phyloP scores from a whole-genome alignment of 2,329 filamentous ascomycete genomes.

The Stachybotrys chlorohalonatus region DNA sequence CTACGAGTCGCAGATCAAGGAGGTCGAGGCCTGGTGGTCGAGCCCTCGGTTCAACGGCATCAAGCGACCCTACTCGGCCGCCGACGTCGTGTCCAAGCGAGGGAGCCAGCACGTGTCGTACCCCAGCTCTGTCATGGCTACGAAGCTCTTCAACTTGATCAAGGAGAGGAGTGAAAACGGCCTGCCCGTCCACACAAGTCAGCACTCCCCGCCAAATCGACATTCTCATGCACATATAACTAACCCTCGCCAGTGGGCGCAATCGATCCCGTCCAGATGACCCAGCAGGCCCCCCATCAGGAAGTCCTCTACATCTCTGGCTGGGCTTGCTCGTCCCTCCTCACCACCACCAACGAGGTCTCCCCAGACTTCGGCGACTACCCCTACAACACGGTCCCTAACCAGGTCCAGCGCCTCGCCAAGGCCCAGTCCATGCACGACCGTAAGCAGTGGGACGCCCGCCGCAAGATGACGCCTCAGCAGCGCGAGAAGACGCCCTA shows the following conservation, averaged over 20 bases:
- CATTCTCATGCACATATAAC: background rate
- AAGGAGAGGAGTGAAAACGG: constrained; percentile 68
- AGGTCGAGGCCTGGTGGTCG: constrained; percentile 87
- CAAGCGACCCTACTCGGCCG: constrained; percentile 81
- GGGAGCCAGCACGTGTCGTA: constrained; percentile 82
- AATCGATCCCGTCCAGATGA: constrained; percentile 99
- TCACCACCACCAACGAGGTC: constrained; percentile 94
- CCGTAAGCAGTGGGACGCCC: constrained; percentile 83
- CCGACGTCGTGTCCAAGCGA: constrained; percentile 87
- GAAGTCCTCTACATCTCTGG: constrained; percentile 94
- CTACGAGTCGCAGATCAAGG: constrained; percentile 73
- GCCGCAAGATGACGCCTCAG: constrained; percentile 67
- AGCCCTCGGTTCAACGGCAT: constrained; percentile 80
- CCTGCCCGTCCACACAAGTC: constrained; percentile 88
- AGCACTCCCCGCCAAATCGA: constrained; percentile 16
- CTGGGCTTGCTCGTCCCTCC: constrained; percentile 91
- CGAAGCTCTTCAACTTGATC: constrained; percentile 87
- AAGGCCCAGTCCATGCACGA: constrained; percentile 98
- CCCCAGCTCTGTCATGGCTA: constrained; percentile 87
- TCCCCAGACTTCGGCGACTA: constrained; percentile 98
- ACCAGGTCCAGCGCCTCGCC: constrained; percentile 91
- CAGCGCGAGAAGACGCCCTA: constrained; percentile 72
- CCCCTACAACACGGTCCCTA: constrained; percentile 97
- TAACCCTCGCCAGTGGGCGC: constrained; percentile 62
- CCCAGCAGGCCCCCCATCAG: constrained; percentile 91